Base-by-base conservation (phyloP, 2,329 filamentous ascomycete species). In the Sporothrix inflata region DNA sequence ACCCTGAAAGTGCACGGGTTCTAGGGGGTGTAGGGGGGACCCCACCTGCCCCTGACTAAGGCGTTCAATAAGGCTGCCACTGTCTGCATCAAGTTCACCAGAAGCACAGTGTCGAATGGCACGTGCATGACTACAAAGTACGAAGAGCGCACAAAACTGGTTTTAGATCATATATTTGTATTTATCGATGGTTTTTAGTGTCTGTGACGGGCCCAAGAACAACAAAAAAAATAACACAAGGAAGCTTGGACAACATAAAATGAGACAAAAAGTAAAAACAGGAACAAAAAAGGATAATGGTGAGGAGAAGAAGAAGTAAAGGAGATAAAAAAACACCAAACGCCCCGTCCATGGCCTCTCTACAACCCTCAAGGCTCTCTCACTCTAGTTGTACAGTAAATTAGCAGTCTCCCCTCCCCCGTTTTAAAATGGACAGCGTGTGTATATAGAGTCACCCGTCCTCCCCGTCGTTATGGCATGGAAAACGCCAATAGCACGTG, bases 301-400 rank as follows among this genome's bases (percentile, higher is more conserved):
- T 30, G 24, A 11, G n/a, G 8, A 53, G 27, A 51, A 40, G 45
- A 51, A 40, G 45, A 14, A n/a, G 19, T 12, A 67, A 47, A 49
- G n/a, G n/a, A n/a, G 19, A 21, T 30, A 60, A 51, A n/a, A 40
- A 69, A 73, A 71, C 71, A 69, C 73, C 60, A 71, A 75, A 73
- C 72, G 63, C 74, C 73, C 60, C 67, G 61, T 71, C 72, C 72
- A 70, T 73, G 73, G 72, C 73, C 74, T 73, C 49, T 74, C 74
- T 75, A 73, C 74, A 74, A 21, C 74, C 24, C 60, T 67, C 19
- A 61, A 74, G 70, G 73, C 73, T 66, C 70, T 70, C 72, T 55
- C 51, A 57, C 60, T 75, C 73, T 75, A 73, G 57, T 61, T 70
- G 70, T 74, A 75, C 74, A 75, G 66, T 30, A 73, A 72, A 72